These are phyloP conservation scores for Cytospora piceae DNA, from an alignment of 2,329 filamentous ascomycete genomes.

Conservation along the genomic window DNA sequence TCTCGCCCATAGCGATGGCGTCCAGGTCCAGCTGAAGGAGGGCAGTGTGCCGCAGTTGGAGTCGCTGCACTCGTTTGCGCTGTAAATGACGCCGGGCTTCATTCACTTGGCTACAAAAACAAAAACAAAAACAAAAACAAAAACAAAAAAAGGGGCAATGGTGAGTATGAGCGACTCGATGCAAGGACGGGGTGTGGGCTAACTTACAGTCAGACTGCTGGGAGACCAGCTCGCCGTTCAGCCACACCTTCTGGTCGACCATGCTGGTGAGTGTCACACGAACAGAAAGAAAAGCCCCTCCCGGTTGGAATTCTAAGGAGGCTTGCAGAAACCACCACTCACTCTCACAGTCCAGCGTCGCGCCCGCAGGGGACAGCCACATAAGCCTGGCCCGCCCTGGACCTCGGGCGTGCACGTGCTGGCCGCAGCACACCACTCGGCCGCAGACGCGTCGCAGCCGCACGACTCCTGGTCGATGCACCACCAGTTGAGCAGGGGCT, in stretches of 20 bases:
- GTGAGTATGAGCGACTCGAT: slow-evolving; percentile 1
- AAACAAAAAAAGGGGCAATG: not conserved
- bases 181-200: not conserved
- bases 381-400: slow-evolving; percentile 16
- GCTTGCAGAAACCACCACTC: not conserved
- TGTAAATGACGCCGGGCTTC: slow-evolving; percentile 29
- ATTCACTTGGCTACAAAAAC: slow-evolving; percentile 15
- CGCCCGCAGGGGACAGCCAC: slow-evolving; percentile 16
- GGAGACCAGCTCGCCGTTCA: slow-evolving; percentile 28
- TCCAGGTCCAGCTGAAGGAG: slow-evolving; percentile 24
- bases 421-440: slow-evolving; percentile 24
- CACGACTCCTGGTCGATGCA: slow-evolving; percentile 11
- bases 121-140: too few species aligned
- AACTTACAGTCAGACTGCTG: slow-evolving; percentile 23
- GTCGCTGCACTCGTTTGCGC: slow-evolving; percentile 24
- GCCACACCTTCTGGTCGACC: slow-evolving; percentile 27
- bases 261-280: slow-evolving; percentile 6
- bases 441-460: slow-evolving; percentile 17
- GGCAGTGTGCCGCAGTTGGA: slow-evolving; percentile 26
- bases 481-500: slow-evolving; percentile 31
- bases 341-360: slow-evolving; percentile 26
- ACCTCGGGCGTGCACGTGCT: slow-evolving; percentile 27
- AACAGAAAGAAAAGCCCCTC: too few species aligned
- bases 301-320: too few species aligned
- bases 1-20: slow-evolving; percentile 17